Evolutionary conservation across 805 yeast genomes (phyloP), one percentile per base, ranked within the genome.

Genomic region (Monosporozyma yasuniensis): DNA sequence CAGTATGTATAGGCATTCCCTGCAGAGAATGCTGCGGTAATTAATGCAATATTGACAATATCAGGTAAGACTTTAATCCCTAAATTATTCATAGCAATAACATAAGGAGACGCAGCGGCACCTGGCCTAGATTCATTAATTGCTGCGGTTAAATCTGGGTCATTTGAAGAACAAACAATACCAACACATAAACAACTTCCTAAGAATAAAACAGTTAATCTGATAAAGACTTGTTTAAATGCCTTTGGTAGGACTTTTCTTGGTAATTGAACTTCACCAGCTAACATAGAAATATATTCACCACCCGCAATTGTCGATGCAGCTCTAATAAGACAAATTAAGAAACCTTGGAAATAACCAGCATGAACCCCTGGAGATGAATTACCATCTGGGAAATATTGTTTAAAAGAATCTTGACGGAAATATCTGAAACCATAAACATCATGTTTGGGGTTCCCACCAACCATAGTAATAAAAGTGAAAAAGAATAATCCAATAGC

Each of bases 221-320:
- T 74, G 59, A 74, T 74, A 52, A 86, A 80, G 16, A 87, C 87
- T 50, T 83, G 84, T 55, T 79, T 82, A 71, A 82, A 86, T 0
- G 95, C 96, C 30, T 74, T 74, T n/a, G 93, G 89, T 61, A 88
- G 69, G 5, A 80, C 80, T 49, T 76, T 76, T 47, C 91, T 75
- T 9, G 95, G 95, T 56, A 80, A 72, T 32, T 75, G 70, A 2
- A 87, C 80, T 63, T 88, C 96, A 44, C 95, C 88, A 2, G 95
- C 95, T 32, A 87, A 80, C 85, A 85, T 82, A 1, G 91, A 76
- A 34, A 88, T 78, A 58, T 85, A 84, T 65, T 88, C 96, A 1
- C 96, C 95, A 0, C 95, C 96, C 3, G 87, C 87, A 55, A 85
- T 80, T 12, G 93, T 84, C 63, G 83, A 87, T 27, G 84, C 72